phyloP scores from a whole-genome alignment of 2,329 filamentous ascomycete species.

The Penicillium paneum region DNA sequence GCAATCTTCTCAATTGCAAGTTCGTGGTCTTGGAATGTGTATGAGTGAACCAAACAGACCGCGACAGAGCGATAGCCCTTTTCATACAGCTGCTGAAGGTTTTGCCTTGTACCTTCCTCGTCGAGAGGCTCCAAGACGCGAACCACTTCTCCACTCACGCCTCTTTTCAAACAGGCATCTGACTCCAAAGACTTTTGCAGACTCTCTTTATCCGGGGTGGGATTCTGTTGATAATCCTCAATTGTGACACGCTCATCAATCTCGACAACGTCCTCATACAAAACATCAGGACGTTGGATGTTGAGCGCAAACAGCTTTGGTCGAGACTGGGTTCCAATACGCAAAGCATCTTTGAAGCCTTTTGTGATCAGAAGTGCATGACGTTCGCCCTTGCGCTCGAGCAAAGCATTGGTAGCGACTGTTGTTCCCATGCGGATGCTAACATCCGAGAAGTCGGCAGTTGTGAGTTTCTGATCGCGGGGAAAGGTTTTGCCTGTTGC shows the following conservation, averaged over 20 bases:
- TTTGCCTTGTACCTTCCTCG: conserved; percentile 50
- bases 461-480: conserved; percentile 51
- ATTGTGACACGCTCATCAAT: conserved; percentile 47
- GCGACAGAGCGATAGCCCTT: conserved; percentile 38
- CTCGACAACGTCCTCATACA: conserved; percentile 26
- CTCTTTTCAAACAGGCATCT: conserved; percentile 30
- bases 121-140: conserved; percentile 61
- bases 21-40: conserved; percentile 81
- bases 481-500: conserved; percentile 59
- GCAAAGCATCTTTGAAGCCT: conserved; percentile 77
- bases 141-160: conserved; percentile 62
- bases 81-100: conserved; percentile 53
- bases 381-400: conserved; percentile 80
- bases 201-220: conserved; percentile 48
- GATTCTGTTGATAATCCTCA: conserved; percentile 60
- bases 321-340: conserved; percentile 83
- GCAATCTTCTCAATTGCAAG: conserved; percentile 70
- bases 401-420: conserved; percentile 80
- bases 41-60: conserved; percentile 69
- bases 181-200: neutral
- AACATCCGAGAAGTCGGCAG: conserved; percentile 11
- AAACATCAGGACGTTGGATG: conserved; percentile 68
- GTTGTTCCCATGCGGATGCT: conserved; percentile 91
- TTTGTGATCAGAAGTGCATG: conserved; percentile 77
- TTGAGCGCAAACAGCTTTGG: conserved; percentile 84